Evolutionary conservation across 2,329 filamentous ascomycete species (phyloP).

Genomic region (Exophiala sp.): DNA sequence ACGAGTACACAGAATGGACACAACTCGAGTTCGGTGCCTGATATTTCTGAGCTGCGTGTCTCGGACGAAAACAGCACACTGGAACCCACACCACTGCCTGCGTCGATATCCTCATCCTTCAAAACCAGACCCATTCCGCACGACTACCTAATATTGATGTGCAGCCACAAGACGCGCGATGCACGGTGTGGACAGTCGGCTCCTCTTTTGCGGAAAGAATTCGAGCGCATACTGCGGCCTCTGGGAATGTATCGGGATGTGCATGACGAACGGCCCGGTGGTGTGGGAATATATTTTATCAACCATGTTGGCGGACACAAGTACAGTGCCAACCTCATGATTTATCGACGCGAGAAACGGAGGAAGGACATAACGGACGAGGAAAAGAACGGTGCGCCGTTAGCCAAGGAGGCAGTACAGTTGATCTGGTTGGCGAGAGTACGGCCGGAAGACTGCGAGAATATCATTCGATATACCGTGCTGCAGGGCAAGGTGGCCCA

Average conservation of each 20-base stretch:
- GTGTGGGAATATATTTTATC: conserved; percentile 85
- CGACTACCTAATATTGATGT: conserved; percentile 78
- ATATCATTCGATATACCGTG: conserved; percentile 82
- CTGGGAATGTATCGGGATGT: conserved; percentile 82
- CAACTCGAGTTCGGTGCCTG: not conserved
- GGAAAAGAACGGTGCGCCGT: conserved; percentile 26
- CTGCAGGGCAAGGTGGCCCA: conserved; percentile 93
- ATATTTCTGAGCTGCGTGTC: conserved; percentile 9
- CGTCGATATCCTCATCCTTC: conserved; percentile 17
- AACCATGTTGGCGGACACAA: conserved; percentile 96
- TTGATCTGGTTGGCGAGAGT: conserved; percentile 91
- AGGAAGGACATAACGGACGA: conserved; percentile 36
- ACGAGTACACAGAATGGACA: not conserved
- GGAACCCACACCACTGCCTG: conserved; percentile 6
- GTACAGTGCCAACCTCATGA: conserved; percentile 89
- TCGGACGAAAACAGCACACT: conserved; percentile 1
- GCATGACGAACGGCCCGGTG: conserved; percentile 82
- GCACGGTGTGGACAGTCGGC: conserved; percentile 90
- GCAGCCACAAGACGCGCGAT: conserved; percentile 83
- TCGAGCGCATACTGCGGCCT: conserved; percentile 82
- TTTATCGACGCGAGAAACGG: conserved; percentile 66
- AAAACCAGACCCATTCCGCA: conserved; percentile 65
- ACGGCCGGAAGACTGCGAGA: conserved; percentile 84
- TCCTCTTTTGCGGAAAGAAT: conserved; percentile 79
- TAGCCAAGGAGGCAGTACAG: conserved; percentile 63